A percentile compares a stretch with the other conserved stretches of the same genome.
phyloP scores from a whole-genome alignment of 2,329 filamentous ascomycete species.

The Colletotrichum gloeosporioides region DNA sequence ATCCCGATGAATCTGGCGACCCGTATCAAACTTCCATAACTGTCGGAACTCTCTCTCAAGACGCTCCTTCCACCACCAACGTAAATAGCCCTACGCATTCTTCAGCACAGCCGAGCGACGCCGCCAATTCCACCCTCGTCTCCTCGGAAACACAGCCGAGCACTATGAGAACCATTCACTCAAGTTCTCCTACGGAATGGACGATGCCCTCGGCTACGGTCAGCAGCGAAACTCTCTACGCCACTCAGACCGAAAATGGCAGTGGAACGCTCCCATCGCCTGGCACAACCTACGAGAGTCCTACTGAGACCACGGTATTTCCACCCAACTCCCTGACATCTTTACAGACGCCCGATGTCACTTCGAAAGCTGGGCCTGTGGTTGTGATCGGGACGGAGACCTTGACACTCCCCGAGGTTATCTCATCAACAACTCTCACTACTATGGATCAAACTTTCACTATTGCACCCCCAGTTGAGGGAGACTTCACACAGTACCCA shows the following conservation, averaged over 20 bases:
- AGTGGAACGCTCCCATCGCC: accelerated
- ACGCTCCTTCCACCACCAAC: accelerated
- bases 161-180: neutral
- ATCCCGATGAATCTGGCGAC: neutral
- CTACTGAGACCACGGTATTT: accelerated
- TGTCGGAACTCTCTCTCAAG: no score
- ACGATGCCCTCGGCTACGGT: accelerated
- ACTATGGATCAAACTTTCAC: neutral
- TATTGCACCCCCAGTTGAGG: accelerated
- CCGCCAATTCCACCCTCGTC: no score
- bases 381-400: neutral
- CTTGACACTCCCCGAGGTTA: neutral
- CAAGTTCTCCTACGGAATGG: neutral
- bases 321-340: neutral
- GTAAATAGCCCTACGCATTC: neutral
- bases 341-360: accelerated
- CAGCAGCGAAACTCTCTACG: accelerated
- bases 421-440: neutral
- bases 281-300: accelerated
- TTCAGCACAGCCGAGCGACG: neutral
- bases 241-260: accelerated
- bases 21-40: no score
- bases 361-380: neutral
- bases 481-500: neutral
- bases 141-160: neutral